Conservation (phyloP, 225 moss, liverwort and hornwort species). For the Asterella californica region DNA sequence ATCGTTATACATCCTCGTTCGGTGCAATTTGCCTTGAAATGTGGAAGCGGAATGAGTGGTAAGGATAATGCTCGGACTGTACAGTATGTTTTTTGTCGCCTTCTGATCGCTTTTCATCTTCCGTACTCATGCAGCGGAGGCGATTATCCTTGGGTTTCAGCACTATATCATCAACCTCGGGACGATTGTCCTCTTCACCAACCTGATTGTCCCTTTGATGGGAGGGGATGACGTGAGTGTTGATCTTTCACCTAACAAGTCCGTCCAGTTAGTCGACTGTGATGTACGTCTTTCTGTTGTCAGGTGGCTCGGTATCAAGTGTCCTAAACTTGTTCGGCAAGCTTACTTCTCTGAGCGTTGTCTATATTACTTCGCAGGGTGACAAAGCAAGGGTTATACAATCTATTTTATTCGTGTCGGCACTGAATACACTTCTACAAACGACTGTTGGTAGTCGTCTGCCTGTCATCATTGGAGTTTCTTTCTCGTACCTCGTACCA, state of each 20-base stretch:
- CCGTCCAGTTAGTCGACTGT: background rate
- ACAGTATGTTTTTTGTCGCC: background rate
- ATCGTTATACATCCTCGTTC: background rate
- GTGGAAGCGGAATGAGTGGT: background rate
- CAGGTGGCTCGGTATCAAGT: background rate
- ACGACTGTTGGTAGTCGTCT: conserved; percentile 31
- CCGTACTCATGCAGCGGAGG: conserved; percentile 22
- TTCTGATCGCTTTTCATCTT: background rate
- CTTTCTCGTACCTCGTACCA: conserved; percentile 34
- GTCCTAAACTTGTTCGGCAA: background rate
- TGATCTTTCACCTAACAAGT: background rate
- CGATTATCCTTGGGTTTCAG: conserved; percentile 32
- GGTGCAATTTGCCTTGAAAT: background rate
- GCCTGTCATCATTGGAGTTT: conserved; percentile 30
- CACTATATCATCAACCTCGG: conserved; percentile 32
- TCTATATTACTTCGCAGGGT: background rate
- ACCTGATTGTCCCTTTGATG: conserved; percentile 26
- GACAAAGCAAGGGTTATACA: conserved; percentile 34
- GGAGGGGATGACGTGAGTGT: conserved; percentile 25
- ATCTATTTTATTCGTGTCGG: conserved; percentile 23
- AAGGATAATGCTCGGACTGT: background rate
- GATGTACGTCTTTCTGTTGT: background rate
- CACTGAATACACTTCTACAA: conserved; percentile 30
- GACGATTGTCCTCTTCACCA: conserved; percentile 27
- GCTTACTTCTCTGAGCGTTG: too few relatives aligned